Percentiles rank a stretch among this genome's conserved stretches.
Evolutionary conservation across 2,329 filamentous ascomycete genomes (phyloP).

Genomic region (Graphiopsis chlorocephala): DNA sequence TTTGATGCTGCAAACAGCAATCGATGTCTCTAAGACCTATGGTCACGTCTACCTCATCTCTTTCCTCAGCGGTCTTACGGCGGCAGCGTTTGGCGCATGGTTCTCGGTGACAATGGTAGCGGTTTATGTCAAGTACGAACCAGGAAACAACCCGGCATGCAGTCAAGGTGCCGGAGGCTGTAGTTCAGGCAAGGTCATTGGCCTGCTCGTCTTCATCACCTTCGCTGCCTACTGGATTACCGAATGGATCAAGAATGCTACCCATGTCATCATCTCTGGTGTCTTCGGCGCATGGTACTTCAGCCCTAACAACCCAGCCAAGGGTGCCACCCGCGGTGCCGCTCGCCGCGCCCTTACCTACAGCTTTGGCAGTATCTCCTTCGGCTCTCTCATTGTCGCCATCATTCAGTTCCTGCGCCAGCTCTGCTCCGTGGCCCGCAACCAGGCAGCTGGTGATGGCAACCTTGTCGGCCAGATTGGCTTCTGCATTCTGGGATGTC

Average conservation of each 20-base stretch:
- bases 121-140: conserved; percentile 81
- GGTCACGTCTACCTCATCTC: conserved; percentile 87
- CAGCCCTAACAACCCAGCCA: conserved; percentile 65
- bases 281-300: conserved; percentile 96
- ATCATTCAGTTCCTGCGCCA: conserved; percentile 84
- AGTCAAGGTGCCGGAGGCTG: conserved; percentile 55
- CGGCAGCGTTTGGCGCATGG: conserved; percentile 76
- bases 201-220: conserved; percentile 79
- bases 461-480: conserved; percentile 65
- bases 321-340: conserved; percentile 77
- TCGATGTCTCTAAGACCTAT: conserved; percentile 78
- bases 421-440: conserved; percentile 73
- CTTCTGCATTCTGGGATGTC: conserved; percentile 73
- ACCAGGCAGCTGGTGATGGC: conserved; percentile 62
- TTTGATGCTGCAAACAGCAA: conserved; percentile 80
- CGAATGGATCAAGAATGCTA: conserved; percentile 90
- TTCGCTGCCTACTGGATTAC: conserved; percentile 94
- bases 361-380: conserved; percentile 85
- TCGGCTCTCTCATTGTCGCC: conserved; percentile 82
- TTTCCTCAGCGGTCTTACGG: conserved; percentile 74
- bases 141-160: conserved; percentile 58
- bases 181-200: conserved; percentile 73
- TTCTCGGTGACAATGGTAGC: conserved; percentile 82
- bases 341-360: conserved; percentile 80
- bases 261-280: conserved; percentile 82